These are phyloP conservation scores for Leersia perrieri DNA, from an alignment of 176 grass and related monocot species.

Conservation along the genomic window DNA sequence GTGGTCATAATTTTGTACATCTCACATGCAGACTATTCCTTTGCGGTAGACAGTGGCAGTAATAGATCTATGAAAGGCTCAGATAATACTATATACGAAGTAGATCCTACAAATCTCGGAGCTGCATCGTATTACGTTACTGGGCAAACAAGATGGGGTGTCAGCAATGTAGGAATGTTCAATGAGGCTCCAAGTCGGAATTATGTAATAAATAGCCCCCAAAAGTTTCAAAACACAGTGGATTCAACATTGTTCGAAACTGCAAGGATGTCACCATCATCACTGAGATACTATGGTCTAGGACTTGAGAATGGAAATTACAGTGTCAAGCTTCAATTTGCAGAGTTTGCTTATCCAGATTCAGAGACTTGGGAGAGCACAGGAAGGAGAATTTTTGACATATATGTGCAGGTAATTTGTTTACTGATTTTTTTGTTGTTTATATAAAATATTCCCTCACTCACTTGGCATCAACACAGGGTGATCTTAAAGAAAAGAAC, in stretches of 20 bases:
- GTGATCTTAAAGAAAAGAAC: no score
- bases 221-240: conserved; percentile 53
- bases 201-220: conserved; percentile 31
- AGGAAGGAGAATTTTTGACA: conserved; percentile 82
- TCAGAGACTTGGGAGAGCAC: conserved; percentile 45
- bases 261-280: conserved; percentile 74
- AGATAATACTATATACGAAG: conserved; percentile 55
- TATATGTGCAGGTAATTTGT: conserved; percentile 69
- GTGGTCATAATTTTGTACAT: background rate
- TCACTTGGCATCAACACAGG: no score
- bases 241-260: conserved; percentile 65
- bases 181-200: conserved; percentile 32
- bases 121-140: conserved; percentile 65
- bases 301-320: conserved; percentile 97
- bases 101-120: conserved; percentile 45
- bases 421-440: background rate
- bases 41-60: conserved; percentile 69
- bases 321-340: conserved; percentile 66
- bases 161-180: conserved; percentile 76
- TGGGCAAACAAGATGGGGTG: conserved; percentile 55
- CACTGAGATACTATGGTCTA: conserved; percentile 84
- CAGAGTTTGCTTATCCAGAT: conserved; percentile 50
- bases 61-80: conserved; percentile 34
- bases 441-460: background rate
- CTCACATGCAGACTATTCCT: conserved; percentile 55